A percentile compares a stretch with the other conserved stretches of the same genome.
These are phyloP conservation scores for Boletales sp. DNA, from an alignment of 768 basidiomycete species.

Conservation along the genomic window DNA sequence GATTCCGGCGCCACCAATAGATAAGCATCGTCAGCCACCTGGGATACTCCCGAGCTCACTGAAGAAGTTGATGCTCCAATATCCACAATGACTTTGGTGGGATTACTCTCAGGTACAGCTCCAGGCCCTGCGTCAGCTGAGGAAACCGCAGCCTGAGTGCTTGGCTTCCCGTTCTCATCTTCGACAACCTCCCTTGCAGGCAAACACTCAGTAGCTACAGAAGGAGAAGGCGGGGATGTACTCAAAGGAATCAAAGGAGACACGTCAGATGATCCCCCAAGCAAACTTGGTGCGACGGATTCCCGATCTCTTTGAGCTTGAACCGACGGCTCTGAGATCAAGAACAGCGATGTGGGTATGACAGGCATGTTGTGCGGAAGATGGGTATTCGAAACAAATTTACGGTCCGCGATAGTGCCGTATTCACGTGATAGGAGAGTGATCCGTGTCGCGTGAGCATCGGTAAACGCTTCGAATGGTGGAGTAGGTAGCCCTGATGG, in stretches of 20 bases:
- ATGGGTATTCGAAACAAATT: not conserved
- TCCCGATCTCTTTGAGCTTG: not conserved
- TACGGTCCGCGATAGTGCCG: not conserved
- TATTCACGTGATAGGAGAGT: not conserved
- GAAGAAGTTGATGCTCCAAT: not conserved
- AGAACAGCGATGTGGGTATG: conserved; percentile 5
- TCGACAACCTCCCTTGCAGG: not conserved
- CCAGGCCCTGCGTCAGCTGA: not conserved
- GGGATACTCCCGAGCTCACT: not conserved
- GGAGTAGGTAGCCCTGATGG: conserved; percentile 8
- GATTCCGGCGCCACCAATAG: not conserved
- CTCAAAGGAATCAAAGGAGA: conserved; percentile 9
- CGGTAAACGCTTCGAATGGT: not conserved
- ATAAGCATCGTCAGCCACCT: not conserved
- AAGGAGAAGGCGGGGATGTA: not conserved
- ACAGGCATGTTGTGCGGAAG: not conserved
- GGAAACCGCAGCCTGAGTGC: not conserved
- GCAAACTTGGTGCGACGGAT: not conserved
- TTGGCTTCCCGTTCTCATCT: not conserved
- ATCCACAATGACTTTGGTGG: not conserved
- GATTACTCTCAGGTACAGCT: not conserved
- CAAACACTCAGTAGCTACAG: not conserved
- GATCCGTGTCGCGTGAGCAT: not conserved
- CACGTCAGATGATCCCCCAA: not conserved
- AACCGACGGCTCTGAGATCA: not conserved